These are phyloP conservation scores for Podaxis pistillaris DNA, from an alignment of 768 basidiomycete species.

Conservation along the genomic window DNA sequence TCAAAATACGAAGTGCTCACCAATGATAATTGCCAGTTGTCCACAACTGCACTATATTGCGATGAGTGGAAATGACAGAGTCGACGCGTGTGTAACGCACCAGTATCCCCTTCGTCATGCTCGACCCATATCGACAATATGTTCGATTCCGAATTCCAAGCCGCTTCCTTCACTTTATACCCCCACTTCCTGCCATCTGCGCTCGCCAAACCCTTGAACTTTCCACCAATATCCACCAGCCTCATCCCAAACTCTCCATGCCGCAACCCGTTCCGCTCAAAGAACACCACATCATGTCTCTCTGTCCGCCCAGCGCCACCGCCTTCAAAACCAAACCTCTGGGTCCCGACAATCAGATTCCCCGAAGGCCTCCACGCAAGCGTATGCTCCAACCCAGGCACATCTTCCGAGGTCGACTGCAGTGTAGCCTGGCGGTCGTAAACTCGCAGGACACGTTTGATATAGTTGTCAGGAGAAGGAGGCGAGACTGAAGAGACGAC, in stretches of 20 bases:
- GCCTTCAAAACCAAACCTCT: conserved; percentile 78
- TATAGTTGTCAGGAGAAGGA: conserved; percentile 21
- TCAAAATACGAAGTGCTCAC: conserved; percentile 32
- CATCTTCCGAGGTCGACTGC: conserved; percentile 81
- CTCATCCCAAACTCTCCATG: conserved; percentile 84
- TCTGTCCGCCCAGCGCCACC: conserved; percentile 65
- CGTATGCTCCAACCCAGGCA: conserved; percentile 78
- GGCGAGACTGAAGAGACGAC: conserved; percentile 75
- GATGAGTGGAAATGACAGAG: conserved; percentile 7
- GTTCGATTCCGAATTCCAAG: conserved; percentile 88
- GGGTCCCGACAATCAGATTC: conserved; percentile 77
- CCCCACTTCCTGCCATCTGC: conserved; percentile 49
- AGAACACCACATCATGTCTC: conserved; percentile 86
- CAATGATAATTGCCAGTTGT: conserved; percentile 94
- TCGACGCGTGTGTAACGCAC: conserved; percentile 37
- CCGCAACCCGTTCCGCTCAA: conserved; percentile 91
- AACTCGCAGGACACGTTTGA: conserved; percentile 62
- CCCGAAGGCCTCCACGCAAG: conserved; percentile 89
- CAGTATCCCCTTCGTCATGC: conserved; percentile 61
- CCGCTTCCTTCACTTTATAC: conserved; percentile 71
- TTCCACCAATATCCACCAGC: conserved; percentile 29
- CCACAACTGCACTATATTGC: conserved; percentile 81
- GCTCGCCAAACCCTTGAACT: conserved; percentile 30
- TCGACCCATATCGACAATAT: conserved; percentile 86
- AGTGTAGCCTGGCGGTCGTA: conserved; percentile 74